These are phyloP conservation scores for Xylariales sp. DNA, from an alignment of 2,329 filamentous ascomycete genomes.

Conservation along the genomic window DNA sequence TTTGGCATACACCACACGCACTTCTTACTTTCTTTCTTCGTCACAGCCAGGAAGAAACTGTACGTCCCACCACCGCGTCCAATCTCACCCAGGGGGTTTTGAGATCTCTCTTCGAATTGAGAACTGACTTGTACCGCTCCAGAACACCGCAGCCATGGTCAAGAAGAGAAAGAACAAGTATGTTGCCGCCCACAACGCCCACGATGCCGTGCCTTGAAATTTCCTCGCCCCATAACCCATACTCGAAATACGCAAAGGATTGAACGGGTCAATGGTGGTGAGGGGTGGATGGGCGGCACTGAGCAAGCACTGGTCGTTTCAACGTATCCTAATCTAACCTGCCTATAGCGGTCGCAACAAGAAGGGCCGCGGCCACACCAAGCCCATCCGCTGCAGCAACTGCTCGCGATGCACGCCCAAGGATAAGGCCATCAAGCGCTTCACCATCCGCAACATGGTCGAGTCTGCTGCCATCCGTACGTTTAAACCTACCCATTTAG, in stretches of 20 bases:
- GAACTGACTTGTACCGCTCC: not conserved
- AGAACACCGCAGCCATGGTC: conserved; percentile 57
- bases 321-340: conserved; percentile 12
- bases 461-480: conserved; percentile 99
- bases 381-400: conserved; percentile 85
- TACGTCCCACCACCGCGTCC: conserved; percentile 2
- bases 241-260: no score
- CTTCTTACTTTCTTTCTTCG: conserved; percentile 1
- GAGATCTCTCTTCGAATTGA: not conserved
- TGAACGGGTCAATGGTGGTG: no score
- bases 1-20: not conserved
- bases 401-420: conserved; percentile 87
- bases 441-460: conserved; percentile 99
- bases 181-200: conserved; percentile 21
- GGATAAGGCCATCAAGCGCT: conserved; percentile 99
- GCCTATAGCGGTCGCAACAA: conserved; percentile 90
- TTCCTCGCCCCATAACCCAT: no score
- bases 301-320: not conserved
- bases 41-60: conserved; percentile 5
- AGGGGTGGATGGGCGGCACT: no score
- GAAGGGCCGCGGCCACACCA: conserved; percentile 99
- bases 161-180: conserved; percentile 71
- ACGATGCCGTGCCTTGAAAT: conserved; percentile 1
- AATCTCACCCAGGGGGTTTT: no score
- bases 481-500: conserved; percentile 37